These are phyloP conservation scores for Aspergillus fructus DNA, from an alignment of 2,329 filamentous ascomycete species.

Conservation along the genomic window DNA sequence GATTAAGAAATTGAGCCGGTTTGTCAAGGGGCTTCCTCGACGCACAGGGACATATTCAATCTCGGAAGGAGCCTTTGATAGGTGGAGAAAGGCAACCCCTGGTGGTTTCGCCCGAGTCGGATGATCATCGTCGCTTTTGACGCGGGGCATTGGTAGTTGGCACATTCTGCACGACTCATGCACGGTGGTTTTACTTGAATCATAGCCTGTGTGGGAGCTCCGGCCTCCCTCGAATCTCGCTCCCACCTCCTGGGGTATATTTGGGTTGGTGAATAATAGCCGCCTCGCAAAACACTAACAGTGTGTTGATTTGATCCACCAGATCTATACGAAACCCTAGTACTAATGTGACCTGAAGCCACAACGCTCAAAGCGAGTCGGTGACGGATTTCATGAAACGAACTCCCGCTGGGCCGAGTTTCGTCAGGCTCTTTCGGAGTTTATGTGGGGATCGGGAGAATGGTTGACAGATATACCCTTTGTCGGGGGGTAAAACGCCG, in stretches of 20 bases:
- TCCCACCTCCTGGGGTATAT: background rate
- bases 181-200: background rate
- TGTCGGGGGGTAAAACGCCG: constrained; percentile 3
- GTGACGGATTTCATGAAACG: background rate
- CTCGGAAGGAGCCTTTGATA: background rate
- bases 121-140: constrained; percentile 1
- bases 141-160: background rate
- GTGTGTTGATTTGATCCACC: background rate
- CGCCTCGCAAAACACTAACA: background rate
- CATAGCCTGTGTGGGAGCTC: background rate
- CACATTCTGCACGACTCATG: background rate
- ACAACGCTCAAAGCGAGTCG: background rate
- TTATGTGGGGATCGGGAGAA: background rate
- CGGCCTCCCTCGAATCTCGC: background rate
- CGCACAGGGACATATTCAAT: background rate
- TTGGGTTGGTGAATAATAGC: background rate
- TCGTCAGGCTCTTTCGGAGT: background rate
- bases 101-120: background rate
- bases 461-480: background rate
- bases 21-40: background rate
- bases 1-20: background rate
- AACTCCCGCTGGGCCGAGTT: constrained; percentile 2
- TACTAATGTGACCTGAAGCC: background rate
- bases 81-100: background rate
- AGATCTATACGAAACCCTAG: background rate